A percentile compares a stretch with the other conserved stretches of the same genome.
Evolutionary conservation across 2,329 filamentous ascomycete species (phyloP).

Genomic region (Diaporthe sp.): DNA sequence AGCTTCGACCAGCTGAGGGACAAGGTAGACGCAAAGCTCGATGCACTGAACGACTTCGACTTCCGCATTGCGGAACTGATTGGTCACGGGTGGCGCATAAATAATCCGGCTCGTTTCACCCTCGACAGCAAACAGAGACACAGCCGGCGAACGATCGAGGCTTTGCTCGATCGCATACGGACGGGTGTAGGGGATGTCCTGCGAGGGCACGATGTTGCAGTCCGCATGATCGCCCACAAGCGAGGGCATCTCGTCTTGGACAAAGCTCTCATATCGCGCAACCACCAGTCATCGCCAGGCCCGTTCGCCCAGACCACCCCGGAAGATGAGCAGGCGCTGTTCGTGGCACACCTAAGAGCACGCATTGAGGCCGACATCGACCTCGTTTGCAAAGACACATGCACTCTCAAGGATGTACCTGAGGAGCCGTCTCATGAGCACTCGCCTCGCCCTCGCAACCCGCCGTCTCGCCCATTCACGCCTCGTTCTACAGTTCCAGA

Average conservation of each 20-base stretch:
- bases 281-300: constrained; percentile 49
- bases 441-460: constrained; percentile 15
- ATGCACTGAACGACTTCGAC: constrained; percentile 62
- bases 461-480: constrained; percentile 27
- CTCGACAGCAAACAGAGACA: constrained; percentile 59
- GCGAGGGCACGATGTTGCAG: constrained; percentile 60
- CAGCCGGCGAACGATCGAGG: constrained; percentile 61
- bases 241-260: constrained; percentile 67
- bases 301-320: neutral
- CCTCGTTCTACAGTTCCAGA: constrained; percentile 22
- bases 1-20: constrained; percentile 56
- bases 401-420: constrained; percentile 56
- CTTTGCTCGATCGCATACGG: constrained; percentile 65
- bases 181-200: constrained; percentile 65
- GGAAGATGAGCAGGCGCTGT: constrained; percentile 47
- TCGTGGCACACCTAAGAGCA: constrained; percentile 57
- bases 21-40: constrained; percentile 57
- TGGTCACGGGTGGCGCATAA: constrained; percentile 60
- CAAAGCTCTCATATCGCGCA: constrained; percentile 59
- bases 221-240: constrained; percentile 65
- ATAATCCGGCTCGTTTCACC: constrained; percentile 61
- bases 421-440: constrained; percentile 43
- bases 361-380: constrained; percentile 64
- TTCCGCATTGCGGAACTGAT: constrained; percentile 62
- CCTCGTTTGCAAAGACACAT: constrained; percentile 66